phyloP scores from a whole-genome alignment of 2,329 filamentous ascomycete genomes.

The Leptographium galeiforme region DNA sequence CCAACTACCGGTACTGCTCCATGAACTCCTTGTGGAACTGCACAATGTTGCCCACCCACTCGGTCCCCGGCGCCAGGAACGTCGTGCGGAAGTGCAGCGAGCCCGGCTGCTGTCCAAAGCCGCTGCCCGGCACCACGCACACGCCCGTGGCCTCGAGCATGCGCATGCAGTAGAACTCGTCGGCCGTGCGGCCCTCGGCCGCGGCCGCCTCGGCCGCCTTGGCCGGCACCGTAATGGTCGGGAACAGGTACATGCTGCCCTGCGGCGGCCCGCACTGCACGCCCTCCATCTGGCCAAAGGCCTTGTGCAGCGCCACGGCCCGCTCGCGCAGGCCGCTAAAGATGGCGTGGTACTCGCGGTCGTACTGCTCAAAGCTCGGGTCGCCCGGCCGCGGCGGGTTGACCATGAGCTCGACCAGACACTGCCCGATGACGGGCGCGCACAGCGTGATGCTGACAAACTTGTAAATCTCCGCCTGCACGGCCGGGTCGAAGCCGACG shows the following conservation, averaged over 20 bases:
- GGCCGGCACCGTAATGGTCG: slow-evolving; percentile 66
- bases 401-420: slow-evolving; percentile 93
- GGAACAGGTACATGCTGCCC: slow-evolving; percentile 98
- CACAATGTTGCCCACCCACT: slow-evolving; percentile 78
- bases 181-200: slow-evolving; percentile 59
- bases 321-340: slow-evolving; percentile 65
- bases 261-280: slow-evolving; percentile 82
- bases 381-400: slow-evolving; percentile 80
- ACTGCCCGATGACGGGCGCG: slow-evolving; percentile 89
- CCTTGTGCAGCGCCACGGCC: slow-evolving; percentile 74
- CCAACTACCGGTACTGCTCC: slow-evolving; percentile 49
- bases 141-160: slow-evolving; percentile 89
- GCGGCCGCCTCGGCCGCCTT: slow-evolving; percentile 67
- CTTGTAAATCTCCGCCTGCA: slow-evolving; percentile 94
- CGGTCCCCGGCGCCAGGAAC: slow-evolving; percentile 89
- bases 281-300: slow-evolving; percentile 90
- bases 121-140: slow-evolving; percentile 82
- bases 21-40: slow-evolving; percentile 90
- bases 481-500: slow-evolving; percentile 70
- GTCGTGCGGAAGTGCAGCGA: slow-evolving; percentile 93
- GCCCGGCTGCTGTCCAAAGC: slow-evolving; percentile 87
- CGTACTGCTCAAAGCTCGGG: slow-evolving; percentile 72
- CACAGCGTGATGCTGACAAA: slow-evolving; percentile 96
- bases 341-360: slow-evolving; percentile 73
- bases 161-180: slow-evolving; percentile 89